Evolutionary conservation across 1,284 basidiomycete species (phyloP).

Genomic region (Microbotryum violaceum): DNA sequence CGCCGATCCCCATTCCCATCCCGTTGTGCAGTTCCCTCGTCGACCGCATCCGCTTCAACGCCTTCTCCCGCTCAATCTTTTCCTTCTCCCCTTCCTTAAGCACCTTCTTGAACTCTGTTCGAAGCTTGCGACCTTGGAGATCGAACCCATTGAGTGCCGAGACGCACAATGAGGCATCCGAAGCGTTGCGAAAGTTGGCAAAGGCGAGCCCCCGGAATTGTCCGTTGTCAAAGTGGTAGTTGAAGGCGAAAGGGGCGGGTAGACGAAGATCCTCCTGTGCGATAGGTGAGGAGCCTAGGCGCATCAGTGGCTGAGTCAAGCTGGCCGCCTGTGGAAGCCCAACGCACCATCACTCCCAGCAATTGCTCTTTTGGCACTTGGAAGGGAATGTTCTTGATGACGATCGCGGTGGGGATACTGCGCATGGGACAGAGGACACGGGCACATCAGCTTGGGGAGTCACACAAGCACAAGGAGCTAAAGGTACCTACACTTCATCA

Average conservation of each 20-base stretch:
- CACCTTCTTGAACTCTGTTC: constrained; percentile 99
- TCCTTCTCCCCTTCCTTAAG: constrained; percentile 98
- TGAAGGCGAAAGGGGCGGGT: constrained; percentile 99
- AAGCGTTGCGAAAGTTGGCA: constrained; percentile 88
- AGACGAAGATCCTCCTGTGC: constrained; percentile 76
- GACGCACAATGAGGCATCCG: constrained; percentile 90
- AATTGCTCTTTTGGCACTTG: constrained; percentile 93
- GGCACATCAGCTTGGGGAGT: background rate
- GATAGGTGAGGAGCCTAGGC: constrained; percentile 10
- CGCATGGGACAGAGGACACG: constrained; percentile 38
- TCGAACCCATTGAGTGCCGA: constrained; percentile 74
- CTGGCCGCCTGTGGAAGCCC: background rate
- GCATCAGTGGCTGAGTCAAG: constrained; percentile 7
- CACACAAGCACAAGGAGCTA: background rate
- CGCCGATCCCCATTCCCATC: background rate
- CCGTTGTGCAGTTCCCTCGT: constrained; percentile 1
- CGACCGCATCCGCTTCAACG: constrained; percentile 84
- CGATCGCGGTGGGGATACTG: constrained; percentile 96
- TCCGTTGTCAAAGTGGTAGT: constrained; percentile 93
- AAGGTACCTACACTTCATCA: constrained; percentile 19
- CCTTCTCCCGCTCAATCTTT: constrained; percentile 97
- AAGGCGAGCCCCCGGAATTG: constrained; percentile 97
- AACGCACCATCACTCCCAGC: constrained; percentile 83
- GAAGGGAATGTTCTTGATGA: constrained; percentile 99
- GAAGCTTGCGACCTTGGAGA: constrained; percentile 80